Base-by-base conservation (phyloP, 2,329 filamentous ascomycete genomes). In the Microdochium nivale region DNA sequence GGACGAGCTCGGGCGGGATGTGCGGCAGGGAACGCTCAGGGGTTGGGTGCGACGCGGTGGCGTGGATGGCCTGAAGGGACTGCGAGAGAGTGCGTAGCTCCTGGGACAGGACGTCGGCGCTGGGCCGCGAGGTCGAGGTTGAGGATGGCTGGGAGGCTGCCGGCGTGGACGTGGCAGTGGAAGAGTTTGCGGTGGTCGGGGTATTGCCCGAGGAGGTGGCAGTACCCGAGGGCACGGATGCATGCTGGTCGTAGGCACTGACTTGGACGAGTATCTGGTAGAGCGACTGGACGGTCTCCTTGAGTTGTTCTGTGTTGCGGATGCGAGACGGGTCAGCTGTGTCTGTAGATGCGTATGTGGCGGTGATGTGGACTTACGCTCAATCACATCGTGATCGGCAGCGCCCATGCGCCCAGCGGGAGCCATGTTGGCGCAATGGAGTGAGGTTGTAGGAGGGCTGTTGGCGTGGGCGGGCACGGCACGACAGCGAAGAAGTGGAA, bases 1-100 rank as follows among this genome's bases (percentile, higher is more conserved):
- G 73, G 54, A 86, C 74, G 13, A 87, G 75, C 60, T 86, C 82
- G 49, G 77, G 77, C 2, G 83, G 83, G 23, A 85, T 74, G 30
- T 65, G 67, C 3, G 80, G 79, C 40, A 83, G 73, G 23, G 60
- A 55, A 19, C 51, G 51, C 48, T 30, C 27, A 52, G 53, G 21
- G 50, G 43, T 30, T 13, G 70, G 69, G 24, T 68, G 66, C 23
- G 70, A 62, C 52, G 75, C 70, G 11, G 71, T 67, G 43, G 62
- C 55, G 63, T 74, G 63, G 54, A 77, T 61, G 32, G 64, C 57
- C 51, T 68, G 65, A 10, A 78, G 70, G 47, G 67, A 65, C 19
- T 55, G 25, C 51, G 67, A 67, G 49, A 76, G 70, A 5, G 66
- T 65, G 57, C 64, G 63, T 67, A 84, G 69, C 64, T 81, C 75